Evolutionary conservation across 345 rosid genomes (phyloP), one percentile per base, ranked within the genome.

Genomic region (Brassica rapa): DNA sequence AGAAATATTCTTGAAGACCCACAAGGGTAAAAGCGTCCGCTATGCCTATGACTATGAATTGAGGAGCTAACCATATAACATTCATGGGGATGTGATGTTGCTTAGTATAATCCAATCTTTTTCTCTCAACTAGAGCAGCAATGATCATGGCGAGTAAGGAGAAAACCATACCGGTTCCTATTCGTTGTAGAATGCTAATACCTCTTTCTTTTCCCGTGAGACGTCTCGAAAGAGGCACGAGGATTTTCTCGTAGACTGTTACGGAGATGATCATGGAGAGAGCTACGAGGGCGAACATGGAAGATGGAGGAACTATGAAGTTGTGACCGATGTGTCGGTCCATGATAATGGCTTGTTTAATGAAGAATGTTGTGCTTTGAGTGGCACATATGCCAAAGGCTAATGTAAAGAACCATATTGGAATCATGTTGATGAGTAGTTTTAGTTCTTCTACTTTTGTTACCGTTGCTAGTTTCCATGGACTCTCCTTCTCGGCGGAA

Each of bases 391-490:
- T 62, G 7, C 98, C 99, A 51, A 95, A 95, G 2, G 96, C 93
- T 65, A 95, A 77, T 3, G 88, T 80, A 4, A 88, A 82, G 35
- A 95, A 55, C 99, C 99, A 95, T 35, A 95, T 89, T 37, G 99
- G 99, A 57, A 90, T 82, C 87, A 95, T 86, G 87, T 93, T 95
- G 59, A 93, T 83, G 78, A 95, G 70, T 35, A 95, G 90, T 86
- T 95, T 95, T 78, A 86, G 75, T 76, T 95, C 99, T 79, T 95
- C 99, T 3, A 91, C 96, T 29, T 85, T 81, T 53, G 96, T 95
- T 79, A 93, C 91, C 0, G 93, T 88, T 57, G 93, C 86, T 1
- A 93, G 91, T 84, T 86, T 86, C 97, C 98, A 90, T 4, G 90
- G 86, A 86, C 81, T 77, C 43, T 84, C 85, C 63, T 86, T 86